phyloP scores from a whole-genome alignment of 2,329 filamentous ascomycete genomes.

The Chalaropsis ovoidea region DNA sequence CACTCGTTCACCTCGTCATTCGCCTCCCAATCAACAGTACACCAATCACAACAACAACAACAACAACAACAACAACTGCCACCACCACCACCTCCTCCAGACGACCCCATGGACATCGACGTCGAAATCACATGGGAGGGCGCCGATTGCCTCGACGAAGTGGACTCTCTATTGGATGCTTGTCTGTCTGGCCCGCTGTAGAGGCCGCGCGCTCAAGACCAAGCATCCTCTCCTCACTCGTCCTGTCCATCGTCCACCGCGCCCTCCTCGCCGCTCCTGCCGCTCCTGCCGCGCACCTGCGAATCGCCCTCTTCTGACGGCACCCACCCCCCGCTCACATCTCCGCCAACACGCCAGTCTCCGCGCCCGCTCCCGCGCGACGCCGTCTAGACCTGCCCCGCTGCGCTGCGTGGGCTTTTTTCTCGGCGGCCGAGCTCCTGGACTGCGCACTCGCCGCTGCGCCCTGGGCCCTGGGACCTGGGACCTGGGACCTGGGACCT shows the following conservation, averaged over 20 bases:
- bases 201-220: slow-evolving; percentile 4
- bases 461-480: no score
- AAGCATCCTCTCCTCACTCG: not conserved
- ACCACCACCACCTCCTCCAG: slow-evolving; percentile 27
- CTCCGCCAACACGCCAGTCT: not conserved
- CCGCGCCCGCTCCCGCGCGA: no score
- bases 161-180: slow-evolving; percentile 50
- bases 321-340: not conserved
- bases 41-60: slow-evolving; percentile 9
- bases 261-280: not conserved
- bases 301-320: not conserved
- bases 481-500: no score
- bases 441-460: no score
- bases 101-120: slow-evolving; percentile 52
- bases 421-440: not conserved
- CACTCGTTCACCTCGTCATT: slow-evolving; percentile 24
- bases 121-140: slow-evolving; percentile 54
- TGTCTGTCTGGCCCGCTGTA: slow-evolving; percentile 36
- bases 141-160: slow-evolving; percentile 42
- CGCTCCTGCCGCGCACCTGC: not conserved
- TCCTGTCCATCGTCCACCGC: not conserved
- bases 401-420: not conserved
- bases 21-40: slow-evolving; percentile 9
- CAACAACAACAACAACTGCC: slow-evolving; percentile 1
- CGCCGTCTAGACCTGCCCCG: not conserved